A percentile compares a stretch with the other conserved stretches of the same genome.
phyloP scores from a whole-genome alignment of 2,329 filamentous ascomycete species.

The Tolypocladium guangdongense region DNA sequence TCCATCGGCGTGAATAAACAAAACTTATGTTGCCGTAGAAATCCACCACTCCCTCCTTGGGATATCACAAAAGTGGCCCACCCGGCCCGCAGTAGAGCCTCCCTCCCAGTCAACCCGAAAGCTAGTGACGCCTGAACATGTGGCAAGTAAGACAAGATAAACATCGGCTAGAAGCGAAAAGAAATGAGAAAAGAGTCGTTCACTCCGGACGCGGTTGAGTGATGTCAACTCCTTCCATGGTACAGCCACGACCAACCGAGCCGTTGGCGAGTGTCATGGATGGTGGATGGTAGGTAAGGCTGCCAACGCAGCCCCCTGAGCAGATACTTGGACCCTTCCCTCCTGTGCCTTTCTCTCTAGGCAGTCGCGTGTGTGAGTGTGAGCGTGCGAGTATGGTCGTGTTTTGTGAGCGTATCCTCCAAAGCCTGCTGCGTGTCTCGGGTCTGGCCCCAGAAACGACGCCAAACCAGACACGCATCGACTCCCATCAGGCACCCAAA shows the following conservation, averaged over 20 bases:
- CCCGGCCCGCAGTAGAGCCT: background rate
- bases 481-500: background rate
- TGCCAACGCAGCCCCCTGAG: background rate
- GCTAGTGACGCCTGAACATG: background rate
- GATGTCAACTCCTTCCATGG: background rate
- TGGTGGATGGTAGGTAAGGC: background rate
- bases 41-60: background rate
- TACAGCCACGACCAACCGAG: background rate
- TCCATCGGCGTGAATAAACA: background rate
- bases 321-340: background rate
- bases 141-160: background rate
- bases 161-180: background rate
- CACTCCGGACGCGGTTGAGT: background rate
- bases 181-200: background rate
- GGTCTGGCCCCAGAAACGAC: background rate
- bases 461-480: background rate
- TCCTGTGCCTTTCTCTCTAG: background rate
- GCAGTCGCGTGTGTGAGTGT: background rate
- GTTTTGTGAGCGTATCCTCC: background rate
- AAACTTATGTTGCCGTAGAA: background rate
- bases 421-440: background rate
- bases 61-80: conserved; percentile 4
- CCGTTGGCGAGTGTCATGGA: background rate
- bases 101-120: background rate
- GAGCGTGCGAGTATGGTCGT: background rate